Base-by-base conservation (phyloP, 208 protist genomes). In the Trypanosoma mega region DNA sequence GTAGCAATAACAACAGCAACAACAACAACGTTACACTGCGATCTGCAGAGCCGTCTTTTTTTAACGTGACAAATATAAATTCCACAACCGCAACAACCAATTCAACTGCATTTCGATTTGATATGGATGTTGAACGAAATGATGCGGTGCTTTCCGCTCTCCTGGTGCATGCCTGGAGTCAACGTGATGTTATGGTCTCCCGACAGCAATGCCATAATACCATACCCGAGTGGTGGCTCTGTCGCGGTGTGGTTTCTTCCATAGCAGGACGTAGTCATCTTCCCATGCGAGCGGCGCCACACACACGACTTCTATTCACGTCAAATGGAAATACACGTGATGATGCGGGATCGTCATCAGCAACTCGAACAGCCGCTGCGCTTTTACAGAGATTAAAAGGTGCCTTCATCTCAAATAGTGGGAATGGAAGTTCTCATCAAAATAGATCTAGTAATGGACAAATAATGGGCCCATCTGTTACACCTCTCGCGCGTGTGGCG, bases 121-220 rank as follows among this genome's bases (percentile, higher is more conserved):
- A 41, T 1, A 46, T 14, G 2, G 34, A 54, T 6, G 30, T 20
- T 31, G 57, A 45, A 41, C 33, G 23, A 18, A 43, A 54, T 21
- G 14, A 24, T n/a, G n/a, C 47, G 6, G 1, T 63, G n/a, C 46
- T 54, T 14, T 45, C 57, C 23, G 20, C 57, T 0, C 21, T 63
- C 5, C 57, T 53, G 11, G 31, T 63, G 20, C 45, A 46, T 36
- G 30, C 45, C 7, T 18, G 34, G 33, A 63, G 31, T 16, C 11
- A 23, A 26, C 31, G 47, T 30, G 47, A 52, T 31, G 21, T 26
- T 11, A 18, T 14, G 7, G 11, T 46, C 2, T 20, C 33, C 7
- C 31, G 27, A 21, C 57, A 54, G 23, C 57, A 63, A 33, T 63
- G 57, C 34, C 57, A 63, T 36, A 63, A 63, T 39, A 63, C 57